Evolutionary conservation across 139 green algal genomes (phyloP), one percentile per base, ranked within the genome.

Genomic region (Chlamydomonas applanata): DNA sequence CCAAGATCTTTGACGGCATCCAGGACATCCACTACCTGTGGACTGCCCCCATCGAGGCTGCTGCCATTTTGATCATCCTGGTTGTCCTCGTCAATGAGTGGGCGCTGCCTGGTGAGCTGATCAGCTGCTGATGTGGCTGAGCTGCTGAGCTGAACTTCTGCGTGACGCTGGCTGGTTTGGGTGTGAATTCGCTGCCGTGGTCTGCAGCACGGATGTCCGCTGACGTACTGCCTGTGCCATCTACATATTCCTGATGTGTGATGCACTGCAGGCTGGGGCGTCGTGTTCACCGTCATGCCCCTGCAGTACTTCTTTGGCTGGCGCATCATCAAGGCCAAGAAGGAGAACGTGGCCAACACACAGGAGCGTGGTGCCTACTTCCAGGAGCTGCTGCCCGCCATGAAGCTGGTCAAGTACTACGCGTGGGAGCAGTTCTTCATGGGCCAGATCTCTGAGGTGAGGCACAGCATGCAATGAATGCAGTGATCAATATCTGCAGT

Each of bases 1-100:
- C 75, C 76, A 90, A 90, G 79, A 69, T 91, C 30, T 89, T 86
- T 49, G 78, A 87, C 24, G 82, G 82, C 62, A 71, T 78, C 76
- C 83, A 89, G 83, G 86, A 91, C 84, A 74, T 91, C 20, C 86
- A 91, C 77, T 91, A 88, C 79, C 82, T 91, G 61, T 91, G 86
- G 86, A 85, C 81, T 25, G 79, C 82, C 7, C 86, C 86, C 24
- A 71, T 88, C 16, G 86, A 91, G 75, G 86, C 86, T 19, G 74
- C 62, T 19, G 82, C 82, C 75, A 91, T 91, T 72, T 79, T 91
- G 25, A 74, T 56, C 14, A 82, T 91, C 54, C 77, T 91, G 44
- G 79, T 75, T 40, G 77, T 79, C 36, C 81, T 89, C 52, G 82
- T 87, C 9, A 60, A 67, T 40, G 63, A 83, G 9, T 91, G 84